phyloP scores from a whole-genome alignment of 2,329 filamentous ascomycete genomes.

The Colletotrichum tropicicola region DNA sequence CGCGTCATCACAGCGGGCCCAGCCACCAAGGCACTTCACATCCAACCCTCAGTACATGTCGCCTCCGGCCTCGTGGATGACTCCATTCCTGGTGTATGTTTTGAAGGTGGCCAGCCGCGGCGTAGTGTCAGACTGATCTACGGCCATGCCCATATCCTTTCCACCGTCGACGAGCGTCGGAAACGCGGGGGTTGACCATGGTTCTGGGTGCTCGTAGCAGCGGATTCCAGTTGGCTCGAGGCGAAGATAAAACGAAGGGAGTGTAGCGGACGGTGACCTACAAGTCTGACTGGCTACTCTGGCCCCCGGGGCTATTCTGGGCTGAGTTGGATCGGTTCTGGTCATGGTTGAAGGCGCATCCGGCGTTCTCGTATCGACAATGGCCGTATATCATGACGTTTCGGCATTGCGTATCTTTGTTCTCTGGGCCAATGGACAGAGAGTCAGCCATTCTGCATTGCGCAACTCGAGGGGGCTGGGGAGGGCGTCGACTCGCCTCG shows the following conservation, averaged over 20 bases:
- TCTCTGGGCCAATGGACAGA: slow-evolving; percentile 58
- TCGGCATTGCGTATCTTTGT: slow-evolving; percentile 90
- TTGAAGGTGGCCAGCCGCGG: too few relatives aligned
- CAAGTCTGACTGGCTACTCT: slow-evolving; percentile 55
- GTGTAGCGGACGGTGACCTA: slow-evolving; percentile 46
- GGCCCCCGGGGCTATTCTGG: slow-evolving; percentile 24
- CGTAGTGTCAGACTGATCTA: too few relatives aligned
- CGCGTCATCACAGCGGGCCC: too few relatives aligned
- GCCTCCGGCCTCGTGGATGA: too few relatives aligned
- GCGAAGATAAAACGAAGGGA: background rate
- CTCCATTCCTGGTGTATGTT: too few relatives aligned
- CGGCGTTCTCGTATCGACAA: slow-evolving; percentile 90
- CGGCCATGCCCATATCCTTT: too few relatives aligned
- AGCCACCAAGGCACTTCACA: too few relatives aligned
- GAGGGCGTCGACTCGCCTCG: slow-evolving; percentile 53
- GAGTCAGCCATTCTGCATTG: slow-evolving; percentile 32
- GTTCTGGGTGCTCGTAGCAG: too few relatives aligned
- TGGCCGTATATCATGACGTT: slow-evolving; percentile 95
- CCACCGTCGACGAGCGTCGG: too few relatives aligned
- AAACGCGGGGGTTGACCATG: too few relatives aligned
- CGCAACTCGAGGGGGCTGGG: slow-evolving; percentile 11
- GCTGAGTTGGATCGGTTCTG: slow-evolving; percentile 63
- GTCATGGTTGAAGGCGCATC: slow-evolving; percentile 91
- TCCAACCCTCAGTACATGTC: too few relatives aligned
- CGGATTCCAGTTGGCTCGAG: background rate